A percentile compares a stretch with the other conserved stretches of the same genome.
These are phyloP conservation scores for Mucor saturninus DNA, from an alignment of 371 early-diverging fungal species.

Conservation along the genomic window DNA sequence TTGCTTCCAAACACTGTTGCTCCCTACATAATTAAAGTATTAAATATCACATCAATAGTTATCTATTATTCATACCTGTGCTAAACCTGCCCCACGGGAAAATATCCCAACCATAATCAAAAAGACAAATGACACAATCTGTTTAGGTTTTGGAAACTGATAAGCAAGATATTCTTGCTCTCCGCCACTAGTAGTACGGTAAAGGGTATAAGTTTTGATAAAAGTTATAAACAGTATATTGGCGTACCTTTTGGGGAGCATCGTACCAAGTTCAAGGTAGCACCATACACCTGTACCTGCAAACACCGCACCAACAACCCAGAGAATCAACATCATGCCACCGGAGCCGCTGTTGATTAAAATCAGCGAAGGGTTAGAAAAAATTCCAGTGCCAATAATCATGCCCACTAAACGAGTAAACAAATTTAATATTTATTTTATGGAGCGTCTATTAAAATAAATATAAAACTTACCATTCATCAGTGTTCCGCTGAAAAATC, in stretches of 20 bases:
- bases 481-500: conserved; percentile 33
- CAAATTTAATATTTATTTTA: not conserved
- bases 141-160: conserved; percentile 27
- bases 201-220: not conserved
- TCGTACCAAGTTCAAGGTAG: conserved; percentile 40
- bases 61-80: conserved; percentile 22
- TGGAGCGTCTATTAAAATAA: too few relatives aligned
- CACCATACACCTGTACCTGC: conserved; percentile 33
- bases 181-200: conserved; percentile 20
- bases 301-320: conserved; percentile 37
- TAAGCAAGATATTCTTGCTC: conserved; percentile 38
- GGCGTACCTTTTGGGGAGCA: conserved; percentile 22
- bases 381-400: conserved; percentile 45
- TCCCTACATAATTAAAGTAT: conserved; percentile 11
- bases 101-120: conserved; percentile 30
- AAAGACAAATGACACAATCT: conserved; percentile 31
- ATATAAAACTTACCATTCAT: conserved; percentile 20
- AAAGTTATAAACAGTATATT: not conserved
- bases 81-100: conserved; percentile 24
- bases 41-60: too few relatives aligned
- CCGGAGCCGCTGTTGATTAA: conserved; percentile 37
- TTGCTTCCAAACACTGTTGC: conserved; percentile 35
- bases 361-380: conserved; percentile 36
- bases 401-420: conserved; percentile 21
- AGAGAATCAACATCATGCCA: conserved; percentile 41